Conservation (phyloP, 2,329 filamentous ascomycete species). For the Penicillium palitans region DNA sequence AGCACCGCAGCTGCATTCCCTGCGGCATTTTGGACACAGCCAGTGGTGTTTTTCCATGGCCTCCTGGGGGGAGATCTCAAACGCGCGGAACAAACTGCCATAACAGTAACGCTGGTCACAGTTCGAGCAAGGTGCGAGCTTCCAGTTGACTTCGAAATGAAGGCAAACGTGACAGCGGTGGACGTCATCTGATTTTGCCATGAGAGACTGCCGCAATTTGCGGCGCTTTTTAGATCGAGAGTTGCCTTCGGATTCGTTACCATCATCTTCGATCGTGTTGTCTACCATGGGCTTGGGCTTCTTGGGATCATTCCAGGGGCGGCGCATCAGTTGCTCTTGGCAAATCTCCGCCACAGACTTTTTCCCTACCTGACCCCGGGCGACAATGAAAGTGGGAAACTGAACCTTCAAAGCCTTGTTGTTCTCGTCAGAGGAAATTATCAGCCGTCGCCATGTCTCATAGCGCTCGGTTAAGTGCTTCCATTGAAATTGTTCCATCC, state of each 20-base stretch:
- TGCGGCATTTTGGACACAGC: constrained; percentile 83
- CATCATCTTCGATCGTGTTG: constrained; percentile 31
- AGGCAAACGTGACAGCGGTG: constrained; percentile 78
- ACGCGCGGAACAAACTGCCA: constrained; percentile 86
- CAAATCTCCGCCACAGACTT: constrained; percentile 91
- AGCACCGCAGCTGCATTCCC: constrained; percentile 81
- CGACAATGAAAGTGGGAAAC: constrained; percentile 64
- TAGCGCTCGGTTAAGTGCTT: constrained; percentile 73
- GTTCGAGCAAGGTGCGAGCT: constrained; percentile 74
- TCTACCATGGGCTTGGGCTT: constrained; percentile 52
- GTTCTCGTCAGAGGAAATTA: constrained; percentile 71
- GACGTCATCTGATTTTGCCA: constrained; percentile 53
- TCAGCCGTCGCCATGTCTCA: constrained; percentile 76
- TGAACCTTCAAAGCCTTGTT: constrained; percentile 54
- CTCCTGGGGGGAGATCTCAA: constrained; percentile 81
- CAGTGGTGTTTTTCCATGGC: constrained; percentile 79
- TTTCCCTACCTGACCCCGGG: constrained; percentile 65
- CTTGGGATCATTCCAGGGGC: constrained; percentile 79
- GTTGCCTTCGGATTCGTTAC: constrained; percentile 58
- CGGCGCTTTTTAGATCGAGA: constrained; percentile 63
- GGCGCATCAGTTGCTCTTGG: constrained; percentile 76
- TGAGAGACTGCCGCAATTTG: constrained; percentile 53
- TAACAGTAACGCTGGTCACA: constrained; percentile 85
- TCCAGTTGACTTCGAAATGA: constrained; percentile 78
- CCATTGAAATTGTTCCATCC: constrained; percentile 95